Evolutionary conservation across 75 land plant genomes (phyloP).

Genomic region (Pinus tabuliformis): DNA sequence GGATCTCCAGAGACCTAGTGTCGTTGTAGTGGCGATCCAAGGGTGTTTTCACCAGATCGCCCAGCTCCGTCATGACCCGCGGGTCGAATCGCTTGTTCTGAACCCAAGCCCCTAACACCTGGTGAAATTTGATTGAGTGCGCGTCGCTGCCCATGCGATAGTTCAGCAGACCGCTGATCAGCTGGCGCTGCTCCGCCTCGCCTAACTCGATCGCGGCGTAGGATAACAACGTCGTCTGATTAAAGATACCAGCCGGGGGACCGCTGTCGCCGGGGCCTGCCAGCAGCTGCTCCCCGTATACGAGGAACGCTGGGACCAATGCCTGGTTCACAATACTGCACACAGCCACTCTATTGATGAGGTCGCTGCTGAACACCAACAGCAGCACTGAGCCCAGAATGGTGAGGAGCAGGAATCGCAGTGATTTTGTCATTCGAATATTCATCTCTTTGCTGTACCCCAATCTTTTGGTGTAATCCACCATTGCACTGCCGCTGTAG

Average conservation of each 20-base stretch:
- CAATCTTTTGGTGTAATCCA: too few species aligned
- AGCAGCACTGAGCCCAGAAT: not conserved
- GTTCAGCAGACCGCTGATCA: conserved; percentile 30
- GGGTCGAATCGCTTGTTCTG: conserved; percentile 38
- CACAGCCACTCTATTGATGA: not conserved
- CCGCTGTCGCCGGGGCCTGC: not conserved
- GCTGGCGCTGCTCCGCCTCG: conserved; percentile 17
- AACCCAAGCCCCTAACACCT: conserved; percentile 32
- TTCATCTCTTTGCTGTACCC: too few species aligned
- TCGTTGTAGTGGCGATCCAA: conserved; percentile 34
- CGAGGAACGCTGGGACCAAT: not conserved
- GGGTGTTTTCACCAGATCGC: conserved; percentile 26
- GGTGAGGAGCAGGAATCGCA: not conserved
- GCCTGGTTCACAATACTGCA: not conserved
- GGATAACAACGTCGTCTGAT: conserved; percentile 32
- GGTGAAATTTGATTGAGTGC: conserved; percentile 31
- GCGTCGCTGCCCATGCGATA: not conserved
- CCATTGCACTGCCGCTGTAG: too few species aligned
- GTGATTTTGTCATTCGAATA: not conserved
- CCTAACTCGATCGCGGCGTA: conserved; percentile 36
- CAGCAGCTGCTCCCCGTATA: not conserved
- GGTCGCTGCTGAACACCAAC: not conserved
- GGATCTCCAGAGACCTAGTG: not conserved
- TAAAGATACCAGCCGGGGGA: too few species aligned
- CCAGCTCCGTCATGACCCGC: conserved; percentile 45